A percentile compares a stretch with the other conserved stretches of the same genome.
Conservation (phyloP, 225 moss, liverwort and hornwort genomes). For the Sphagnum contortum region DNA sequence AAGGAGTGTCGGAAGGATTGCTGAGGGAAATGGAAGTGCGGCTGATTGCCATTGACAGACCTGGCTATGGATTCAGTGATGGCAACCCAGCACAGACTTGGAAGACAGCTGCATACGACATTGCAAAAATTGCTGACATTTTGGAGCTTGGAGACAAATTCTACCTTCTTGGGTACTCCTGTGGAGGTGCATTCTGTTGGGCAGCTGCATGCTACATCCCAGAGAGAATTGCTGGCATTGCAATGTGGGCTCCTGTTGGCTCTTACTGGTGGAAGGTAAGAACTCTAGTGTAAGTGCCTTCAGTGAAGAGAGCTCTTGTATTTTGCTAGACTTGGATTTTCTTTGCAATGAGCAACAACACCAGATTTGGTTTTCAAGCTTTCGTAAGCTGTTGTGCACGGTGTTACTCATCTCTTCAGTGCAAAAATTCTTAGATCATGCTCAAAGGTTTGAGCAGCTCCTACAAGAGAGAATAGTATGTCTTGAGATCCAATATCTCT, state of each 20-base stretch:
- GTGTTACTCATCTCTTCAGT: too few species aligned
- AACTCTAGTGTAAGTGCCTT: too few species aligned
- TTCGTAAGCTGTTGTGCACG: too few species aligned
- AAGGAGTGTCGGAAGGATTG: conserved; percentile 41
- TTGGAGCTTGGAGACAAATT: conserved; percentile 41
- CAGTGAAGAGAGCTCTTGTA: too few species aligned
- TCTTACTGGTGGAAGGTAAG: conserved; percentile 49
- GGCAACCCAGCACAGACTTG: conserved; percentile 31
- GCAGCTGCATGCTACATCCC: conserved; percentile 55
- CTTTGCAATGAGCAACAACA: too few species aligned
- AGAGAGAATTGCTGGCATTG: conserved; percentile 48
- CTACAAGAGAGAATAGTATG: conserved; percentile 15
- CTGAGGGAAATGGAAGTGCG: conserved; percentile 42
- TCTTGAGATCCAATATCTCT: conserved; percentile 5
- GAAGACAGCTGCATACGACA: conserved; percentile 24
- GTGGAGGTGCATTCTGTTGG: conserved; percentile 58
- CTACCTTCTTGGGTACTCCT: conserved; percentile 47
- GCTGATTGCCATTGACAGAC: conserved; percentile 42
- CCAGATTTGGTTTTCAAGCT: too few species aligned
- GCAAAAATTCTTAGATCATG: too few species aligned
- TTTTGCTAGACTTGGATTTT: too few species aligned
- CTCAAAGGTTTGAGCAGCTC: conserved; percentile 19
- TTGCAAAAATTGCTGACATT: conserved; percentile 29
- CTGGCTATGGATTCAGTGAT: conserved; percentile 45
- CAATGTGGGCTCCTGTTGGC: conserved; percentile 55